Conservation (phyloP, 805 yeast genomes). For the Cyberlindnera meyerae region DNA sequence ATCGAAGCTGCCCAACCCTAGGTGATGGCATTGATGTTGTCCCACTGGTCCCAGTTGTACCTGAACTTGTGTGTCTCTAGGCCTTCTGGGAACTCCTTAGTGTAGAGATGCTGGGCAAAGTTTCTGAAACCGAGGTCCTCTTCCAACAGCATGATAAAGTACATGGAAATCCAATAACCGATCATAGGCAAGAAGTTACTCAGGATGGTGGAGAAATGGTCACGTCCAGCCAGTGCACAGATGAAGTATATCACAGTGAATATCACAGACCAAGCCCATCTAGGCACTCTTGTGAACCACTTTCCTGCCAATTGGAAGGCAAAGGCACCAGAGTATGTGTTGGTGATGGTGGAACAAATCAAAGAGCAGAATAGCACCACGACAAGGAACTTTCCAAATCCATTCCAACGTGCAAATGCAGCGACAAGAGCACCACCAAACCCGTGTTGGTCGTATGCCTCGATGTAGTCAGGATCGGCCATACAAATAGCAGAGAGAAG, state of each 20-base stretch:
- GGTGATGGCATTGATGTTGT: conserved; percentile 54
- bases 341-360: conserved; percentile 73
- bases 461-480: conserved; percentile 50
- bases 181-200: conserved; percentile 86
- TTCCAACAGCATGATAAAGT: conserved; percentile 59
- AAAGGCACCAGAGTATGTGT: conserved; percentile 77
- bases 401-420: conserved; percentile 67
- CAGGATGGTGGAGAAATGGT: conserved; percentile 65
- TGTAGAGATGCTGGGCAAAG: conserved; percentile 36
- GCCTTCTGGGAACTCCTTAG: conserved; percentile 36
- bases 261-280: conserved; percentile 69
- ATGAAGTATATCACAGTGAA: conserved; percentile 61
- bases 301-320: conserved; percentile 61
- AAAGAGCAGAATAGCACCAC: conserved; percentile 69
- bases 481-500: conserved; percentile 62
- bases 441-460: conserved; percentile 52
- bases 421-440: conserved; percentile 70
- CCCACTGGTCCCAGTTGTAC: conserved; percentile 75
- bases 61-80: conserved; percentile 31
- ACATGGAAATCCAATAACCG: conserved; percentile 87
- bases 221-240: conserved; percentile 73
- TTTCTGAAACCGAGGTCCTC: conserved; percentile 70
- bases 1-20: conserved; percentile 66
- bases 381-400: conserved; percentile 70
- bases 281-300: conserved; percentile 55